phyloP scores from a whole-genome alignment of 805 yeast species.

The Wickerhamomyces bisporus region DNA sequence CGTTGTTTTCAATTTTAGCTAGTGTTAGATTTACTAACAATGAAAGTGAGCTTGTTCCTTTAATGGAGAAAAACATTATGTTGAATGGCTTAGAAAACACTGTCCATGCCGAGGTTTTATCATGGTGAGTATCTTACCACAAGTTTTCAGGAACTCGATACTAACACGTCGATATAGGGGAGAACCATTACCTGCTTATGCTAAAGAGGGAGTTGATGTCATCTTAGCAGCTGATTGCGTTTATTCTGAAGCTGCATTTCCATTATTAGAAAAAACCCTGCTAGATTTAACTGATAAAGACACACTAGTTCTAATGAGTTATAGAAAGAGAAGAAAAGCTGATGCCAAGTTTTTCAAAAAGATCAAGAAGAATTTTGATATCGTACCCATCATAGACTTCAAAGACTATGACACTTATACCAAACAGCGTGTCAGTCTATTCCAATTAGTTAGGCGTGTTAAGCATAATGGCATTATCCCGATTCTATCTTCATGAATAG shows the following conservation, averaged over 20 bases:
- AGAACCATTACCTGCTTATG: constrained; percentile 31
- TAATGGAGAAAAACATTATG: constrained; percentile 41
- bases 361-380: constrained; percentile 28
- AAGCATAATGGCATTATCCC: not conserved
- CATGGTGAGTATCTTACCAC: constrained; percentile 25
- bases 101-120: constrained; percentile 38
- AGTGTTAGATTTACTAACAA: not conserved
- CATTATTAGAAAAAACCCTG: constrained; percentile 43
- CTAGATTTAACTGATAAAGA: constrained; percentile 35
- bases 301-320: constrained; percentile 46
- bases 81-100: constrained; percentile 32
- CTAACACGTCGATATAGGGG: no score
- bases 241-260: constrained; percentile 49
- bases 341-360: constrained; percentile 28
- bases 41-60: constrained; percentile 33
- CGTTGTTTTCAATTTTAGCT: constrained; percentile 12
- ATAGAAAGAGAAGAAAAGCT: constrained; percentile 47
- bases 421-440: constrained; percentile 36
- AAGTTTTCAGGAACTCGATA: constrained; percentile 24
- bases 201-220: constrained; percentile 34
- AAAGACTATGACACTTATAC: constrained; percentile 30
- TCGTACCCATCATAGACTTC: constrained; percentile 28
- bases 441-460: constrained; percentile 29
- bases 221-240: constrained; percentile 59
- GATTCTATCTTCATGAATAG: no score